Percentiles rank a stretch among this genome's conserved stretches.
Conservation (phyloP, 371 early-diverging fungal genomes). For the Mortierella sp. region DNA sequence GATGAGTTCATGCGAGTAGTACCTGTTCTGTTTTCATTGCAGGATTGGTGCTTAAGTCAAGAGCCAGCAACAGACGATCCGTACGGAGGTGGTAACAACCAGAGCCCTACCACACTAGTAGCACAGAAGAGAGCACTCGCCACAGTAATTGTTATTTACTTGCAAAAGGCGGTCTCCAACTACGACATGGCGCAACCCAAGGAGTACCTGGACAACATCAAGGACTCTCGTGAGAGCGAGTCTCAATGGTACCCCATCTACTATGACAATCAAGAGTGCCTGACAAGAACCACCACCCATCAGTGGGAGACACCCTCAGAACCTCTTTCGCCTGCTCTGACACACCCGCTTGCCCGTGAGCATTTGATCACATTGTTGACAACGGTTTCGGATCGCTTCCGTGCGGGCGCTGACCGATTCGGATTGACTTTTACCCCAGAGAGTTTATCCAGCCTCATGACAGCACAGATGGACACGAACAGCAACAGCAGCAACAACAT, state of each 20-base stretch:
- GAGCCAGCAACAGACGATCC: background rate
- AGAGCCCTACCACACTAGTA: constrained; percentile 31
- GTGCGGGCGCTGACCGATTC: constrained; percentile 44
- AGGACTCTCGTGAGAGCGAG: constrained; percentile 40
- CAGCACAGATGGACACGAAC: constrained; percentile 9
- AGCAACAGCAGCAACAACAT: constrained; percentile 4
- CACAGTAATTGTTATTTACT: constrained; percentile 59
- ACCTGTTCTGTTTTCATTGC: constrained; percentile 73
- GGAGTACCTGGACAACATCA: constrained; percentile 44
- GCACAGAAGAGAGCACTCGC: constrained; percentile 67
- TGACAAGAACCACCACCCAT: constrained; percentile 20
- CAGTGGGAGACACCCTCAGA: constrained; percentile 42
- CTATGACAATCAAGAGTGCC: constrained; percentile 47
- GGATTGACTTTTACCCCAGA: constrained; percentile 26
- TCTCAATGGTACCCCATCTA: constrained; percentile 50
- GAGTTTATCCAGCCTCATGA: constrained; percentile 11
- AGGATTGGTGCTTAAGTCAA: constrained; percentile 54
- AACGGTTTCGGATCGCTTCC: constrained; percentile 52
- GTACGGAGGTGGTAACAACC: constrained; percentile 17
- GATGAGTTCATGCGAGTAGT: constrained; percentile 71
- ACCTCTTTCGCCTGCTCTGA: constrained; percentile 33
- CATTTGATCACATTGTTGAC: constrained; percentile 48
- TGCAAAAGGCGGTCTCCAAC: constrained; percentile 41
- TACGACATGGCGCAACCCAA: constrained; percentile 39
- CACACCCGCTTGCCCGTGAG: constrained; percentile 48